Conservation (phyloP, 1,284 basidiomycete genomes). For the Cryptococcus floricola region DNA sequence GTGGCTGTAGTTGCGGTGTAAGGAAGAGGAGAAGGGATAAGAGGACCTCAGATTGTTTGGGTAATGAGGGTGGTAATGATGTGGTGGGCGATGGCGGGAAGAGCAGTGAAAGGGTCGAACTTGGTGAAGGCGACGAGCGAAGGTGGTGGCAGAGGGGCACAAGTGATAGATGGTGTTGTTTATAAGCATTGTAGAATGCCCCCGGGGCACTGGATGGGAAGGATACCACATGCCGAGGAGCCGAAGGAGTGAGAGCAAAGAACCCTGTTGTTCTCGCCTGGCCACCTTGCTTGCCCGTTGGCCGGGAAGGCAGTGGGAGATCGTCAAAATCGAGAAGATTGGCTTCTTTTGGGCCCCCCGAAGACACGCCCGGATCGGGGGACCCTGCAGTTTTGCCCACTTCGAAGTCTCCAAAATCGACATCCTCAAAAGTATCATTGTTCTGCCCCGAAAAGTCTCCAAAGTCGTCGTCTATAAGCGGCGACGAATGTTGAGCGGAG, state of each 20-base stretch:
- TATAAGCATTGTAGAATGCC: slow-evolving; percentile 39
- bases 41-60: slow-evolving; percentile 32
- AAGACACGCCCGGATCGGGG: neutral
- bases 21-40: slow-evolving; percentile 57
- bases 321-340: slow-evolving; percentile 49
- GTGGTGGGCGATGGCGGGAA: slow-evolving; percentile 53
- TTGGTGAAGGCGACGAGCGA: slow-evolving; percentile 57
- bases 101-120: slow-evolving; percentile 53
- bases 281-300: slow-evolving; percentile 18
- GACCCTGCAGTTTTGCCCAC: slow-evolving; percentile 9
- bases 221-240: neutral
- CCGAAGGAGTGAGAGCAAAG: slow-evolving; percentile 42
- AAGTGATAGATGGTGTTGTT: slow-evolving; percentile 33
- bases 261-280: slow-evolving; percentile 39
- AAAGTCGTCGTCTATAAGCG: slow-evolving; percentile 35
- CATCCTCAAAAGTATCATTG: slow-evolving; percentile 53
- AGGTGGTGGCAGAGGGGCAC: slow-evolving; percentile 38
- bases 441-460: slow-evolving; percentile 41
- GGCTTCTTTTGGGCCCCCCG: slow-evolving; percentile 18
- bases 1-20: slow-evolving; percentile 59
- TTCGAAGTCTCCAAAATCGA: slow-evolving; percentile 85
- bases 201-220: slow-evolving; percentile 18
- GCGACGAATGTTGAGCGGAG: slow-evolving; percentile 3
- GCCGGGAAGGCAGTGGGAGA: slow-evolving; percentile 44
- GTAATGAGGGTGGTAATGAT: slow-evolving; percentile 24